Evolutionary conservation across 129 eudicot genomes (phyloP).

Genomic region (Ambrosia trifida): DNA sequence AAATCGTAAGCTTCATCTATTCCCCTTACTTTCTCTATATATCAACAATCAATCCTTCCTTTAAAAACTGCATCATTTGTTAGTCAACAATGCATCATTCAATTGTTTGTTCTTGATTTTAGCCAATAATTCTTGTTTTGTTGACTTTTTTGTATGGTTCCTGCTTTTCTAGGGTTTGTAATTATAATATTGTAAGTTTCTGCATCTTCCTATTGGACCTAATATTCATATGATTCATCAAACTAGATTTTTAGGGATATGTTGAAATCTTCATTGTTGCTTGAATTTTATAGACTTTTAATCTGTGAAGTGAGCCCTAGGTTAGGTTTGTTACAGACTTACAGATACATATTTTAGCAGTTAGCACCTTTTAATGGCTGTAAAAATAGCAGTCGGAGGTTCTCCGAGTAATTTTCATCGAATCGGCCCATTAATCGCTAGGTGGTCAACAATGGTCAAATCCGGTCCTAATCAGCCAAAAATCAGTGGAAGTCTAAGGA

Average conservation of each 20-base stretch:
- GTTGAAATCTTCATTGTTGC: slow-evolving; percentile 13
- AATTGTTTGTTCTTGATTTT: background rate
- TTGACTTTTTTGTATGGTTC: background rate
- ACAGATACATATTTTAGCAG: background rate
- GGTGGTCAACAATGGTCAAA: too few species aligned
- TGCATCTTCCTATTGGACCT: background rate
- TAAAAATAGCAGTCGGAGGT: too few species aligned
- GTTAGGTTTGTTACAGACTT: background rate
- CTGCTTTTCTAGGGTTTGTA: slow-evolving; percentile 13
- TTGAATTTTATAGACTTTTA: background rate
- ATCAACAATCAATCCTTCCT: background rate
- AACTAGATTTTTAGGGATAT: slow-evolving; percentile 1
- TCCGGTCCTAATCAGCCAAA: too few species aligned
- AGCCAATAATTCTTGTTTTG: background rate
- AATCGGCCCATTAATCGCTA: too few species aligned
- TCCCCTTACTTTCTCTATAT: background rate
- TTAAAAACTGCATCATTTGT: background rate
- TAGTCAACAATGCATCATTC: slow-evolving; percentile 7
- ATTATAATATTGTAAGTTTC: background rate
- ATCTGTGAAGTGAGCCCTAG: slow-evolving; percentile 6
- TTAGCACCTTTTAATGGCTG: too few species aligned
- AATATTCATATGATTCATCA: background rate
- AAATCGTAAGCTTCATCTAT: background rate
- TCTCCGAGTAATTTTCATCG: too few species aligned
- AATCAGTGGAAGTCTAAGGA: too few species aligned